Conservation (phyloP, 176 grass and related monocot species). For the Oryza australiensis region DNA sequence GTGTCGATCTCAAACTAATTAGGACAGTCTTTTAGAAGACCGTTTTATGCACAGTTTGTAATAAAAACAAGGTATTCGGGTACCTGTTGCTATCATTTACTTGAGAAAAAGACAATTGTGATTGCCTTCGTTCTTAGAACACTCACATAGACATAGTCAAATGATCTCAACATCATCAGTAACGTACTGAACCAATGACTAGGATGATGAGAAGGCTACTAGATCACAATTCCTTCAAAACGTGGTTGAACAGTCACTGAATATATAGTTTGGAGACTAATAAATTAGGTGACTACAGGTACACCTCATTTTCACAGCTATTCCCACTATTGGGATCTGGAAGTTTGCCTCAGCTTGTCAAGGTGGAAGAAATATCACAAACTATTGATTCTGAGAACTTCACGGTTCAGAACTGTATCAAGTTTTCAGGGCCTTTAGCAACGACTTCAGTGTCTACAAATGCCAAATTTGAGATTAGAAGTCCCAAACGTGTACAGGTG, state of each 20-base stretch:
- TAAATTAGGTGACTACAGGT: slow-evolving; percentile 49
- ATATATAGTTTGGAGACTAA: neutral
- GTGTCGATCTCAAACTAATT: neutral
- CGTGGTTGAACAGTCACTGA: neutral
- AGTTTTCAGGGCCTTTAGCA: slow-evolving; percentile 74
- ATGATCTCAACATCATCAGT: slow-evolving; percentile 21
- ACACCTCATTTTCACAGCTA: slow-evolving; percentile 83
- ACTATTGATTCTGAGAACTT: slow-evolving; percentile 88
- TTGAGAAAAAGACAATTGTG: neutral
- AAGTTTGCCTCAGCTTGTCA: slow-evolving; percentile 72
- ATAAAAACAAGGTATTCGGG: neutral
- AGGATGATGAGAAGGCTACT: neutral
- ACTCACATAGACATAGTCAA: neutral
- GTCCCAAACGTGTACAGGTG: slow-evolving; percentile 93
- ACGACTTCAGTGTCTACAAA: slow-evolving; percentile 74
- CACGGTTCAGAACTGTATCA: slow-evolving; percentile 89
- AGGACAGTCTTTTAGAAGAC: neutral
- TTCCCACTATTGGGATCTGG: slow-evolving; percentile 61
- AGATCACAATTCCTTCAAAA: neutral
- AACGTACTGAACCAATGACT: neutral
- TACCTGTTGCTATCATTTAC: slow-evolving; percentile 33
- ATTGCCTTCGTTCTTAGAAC: neutral
- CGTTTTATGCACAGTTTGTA: neutral
- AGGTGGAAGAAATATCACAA: slow-evolving; percentile 91
- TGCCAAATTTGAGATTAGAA: slow-evolving; percentile 96